A percentile compares a stretch with the other conserved stretches of the same genome.
Evolutionary conservation across 2,329 filamentous ascomycete species (phyloP).

Genomic region (Fusarium pseudograminearum): DNA sequence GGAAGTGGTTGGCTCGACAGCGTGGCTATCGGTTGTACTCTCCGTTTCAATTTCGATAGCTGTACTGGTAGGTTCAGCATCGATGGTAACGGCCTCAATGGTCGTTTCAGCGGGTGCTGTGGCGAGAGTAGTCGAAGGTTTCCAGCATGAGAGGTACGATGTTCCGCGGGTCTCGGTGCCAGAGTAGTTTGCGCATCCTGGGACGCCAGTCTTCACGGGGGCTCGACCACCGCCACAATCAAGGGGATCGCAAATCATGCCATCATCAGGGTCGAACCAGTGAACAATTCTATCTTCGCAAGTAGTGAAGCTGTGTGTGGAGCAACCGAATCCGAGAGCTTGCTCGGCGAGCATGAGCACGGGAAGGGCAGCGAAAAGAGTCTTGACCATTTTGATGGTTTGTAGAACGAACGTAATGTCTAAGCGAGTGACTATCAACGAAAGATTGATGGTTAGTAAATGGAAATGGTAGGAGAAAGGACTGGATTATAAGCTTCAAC

Average conservation of each 20-base stretch:
- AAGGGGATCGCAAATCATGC: slow-evolving; percentile 64
- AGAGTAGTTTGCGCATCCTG: slow-evolving; percentile 60
- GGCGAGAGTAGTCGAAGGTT: slow-evolving; percentile 18
- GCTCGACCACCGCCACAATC: slow-evolving; percentile 68
- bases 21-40: neutral
- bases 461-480: neutral
- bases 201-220: slow-evolving; percentile 62
- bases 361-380: neutral
- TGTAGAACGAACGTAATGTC: neutral
- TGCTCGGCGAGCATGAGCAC: slow-evolving; percentile 30
- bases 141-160: slow-evolving; percentile 39
- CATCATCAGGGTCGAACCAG: slow-evolving; percentile 62
- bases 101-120: neutral
- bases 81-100: neutral
- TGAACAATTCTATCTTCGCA: slow-evolving; percentile 46
- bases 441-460: neutral
- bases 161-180: slow-evolving; percentile 50
- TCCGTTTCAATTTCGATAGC: neutral
- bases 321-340: slow-evolving; percentile 24
- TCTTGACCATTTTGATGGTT: slow-evolving; percentile 19
- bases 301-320: slow-evolving; percentile 32
- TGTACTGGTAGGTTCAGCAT: neutral
- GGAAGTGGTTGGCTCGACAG: neutral
- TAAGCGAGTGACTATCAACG: slow-evolving; percentile 11
- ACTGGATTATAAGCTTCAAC: neutral